Evolutionary conservation across 495 filamentous ascomycete genomes (phyloP), one percentile per base, ranked within the genome.

Genomic region (Xylaria grammica): DNA sequence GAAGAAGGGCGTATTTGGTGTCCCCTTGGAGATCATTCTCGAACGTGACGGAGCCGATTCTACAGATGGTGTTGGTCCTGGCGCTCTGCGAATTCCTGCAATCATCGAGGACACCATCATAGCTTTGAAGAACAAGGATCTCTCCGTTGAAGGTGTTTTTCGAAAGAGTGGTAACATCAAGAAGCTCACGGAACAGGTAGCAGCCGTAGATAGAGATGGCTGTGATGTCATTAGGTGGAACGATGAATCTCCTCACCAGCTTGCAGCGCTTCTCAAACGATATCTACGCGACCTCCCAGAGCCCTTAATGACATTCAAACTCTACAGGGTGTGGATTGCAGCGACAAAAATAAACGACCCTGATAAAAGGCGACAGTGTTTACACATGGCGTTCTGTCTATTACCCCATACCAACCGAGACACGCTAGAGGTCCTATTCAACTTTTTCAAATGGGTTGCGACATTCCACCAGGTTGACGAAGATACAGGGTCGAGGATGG

Each of bases 111-210:
- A 98, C 70, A 87, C 93, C 27, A 87, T 98, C 15, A 91, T 91
- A 5, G 91, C 94, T 29, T 95, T 99, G 91, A 88, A 92, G 66
- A 94, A 92, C 72, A 99, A 98, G 93, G 95, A 99, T 77, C 96
- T 99, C 84, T 96, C 93, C 19, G 92, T 98, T 8, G 95, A 99
- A 73, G 96, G 96, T 71, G 94, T 99, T 50, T 99, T 99, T 85
- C 90, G 95, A 59, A 99, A 99, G 83, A 99, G 97, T 71, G 95
- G 95, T 63, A 98, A 97, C 72, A 97, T 99, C 74, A 90, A 90
- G 70, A 89, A 91, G 54, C 82, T 98, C 27, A 91, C 90, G 65
- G 93, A 97, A 58, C 78, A 96, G 20, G 86, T 90, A 29, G 92
- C 94, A 44, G 79, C 86, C 67, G 90, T 98, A 56, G 94, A 99